A percentile compares a stretch with the other conserved stretches of the same genome.
phyloP scores from a whole-genome alignment of 2,329 filamentous ascomycete species.

The Fusarium keratoplasticum region DNA sequence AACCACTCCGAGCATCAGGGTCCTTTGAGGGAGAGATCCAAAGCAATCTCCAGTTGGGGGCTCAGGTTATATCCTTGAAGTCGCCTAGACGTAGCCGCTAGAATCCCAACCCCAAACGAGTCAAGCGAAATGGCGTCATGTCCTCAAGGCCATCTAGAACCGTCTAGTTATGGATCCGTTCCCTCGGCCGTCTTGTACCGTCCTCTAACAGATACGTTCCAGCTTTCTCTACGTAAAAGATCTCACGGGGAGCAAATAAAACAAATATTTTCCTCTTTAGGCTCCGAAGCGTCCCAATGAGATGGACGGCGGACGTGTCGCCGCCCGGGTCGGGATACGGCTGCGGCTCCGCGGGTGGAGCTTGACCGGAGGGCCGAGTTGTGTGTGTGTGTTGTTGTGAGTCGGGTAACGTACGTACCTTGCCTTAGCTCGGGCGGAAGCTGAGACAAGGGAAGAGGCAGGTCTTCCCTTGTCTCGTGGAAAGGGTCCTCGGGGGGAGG shows the following conservation, averaged over 20 bases:
- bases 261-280: not conserved
- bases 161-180: not conserved
- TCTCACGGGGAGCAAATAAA: not conserved
- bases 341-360: constrained; percentile 36
- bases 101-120: not conserved
- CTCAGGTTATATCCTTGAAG: not conserved
- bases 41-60: not conserved
- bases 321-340: constrained; percentile 17
- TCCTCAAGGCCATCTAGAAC: not conserved
- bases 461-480: not conserved
- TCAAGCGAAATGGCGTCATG: constrained; percentile 6
- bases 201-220: not conserved
- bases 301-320: not conserved
- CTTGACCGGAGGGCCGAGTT: not conserved
- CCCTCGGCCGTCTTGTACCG: not conserved
- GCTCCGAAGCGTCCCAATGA: constrained; percentile 14
- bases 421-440: constrained; percentile 1
- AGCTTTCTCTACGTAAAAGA: not conserved
- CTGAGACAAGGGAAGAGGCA: not conserved
- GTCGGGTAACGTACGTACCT: constrained; percentile 11
- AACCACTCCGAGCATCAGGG: not conserved
- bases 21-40: not conserved
- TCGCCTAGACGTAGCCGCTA: not conserved
- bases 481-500: not conserved
- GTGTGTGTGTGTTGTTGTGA: not conserved